Evolutionary conservation across 176 grass and related monocot species (phyloP).

Genomic region (Oryza australiensis): DNA sequence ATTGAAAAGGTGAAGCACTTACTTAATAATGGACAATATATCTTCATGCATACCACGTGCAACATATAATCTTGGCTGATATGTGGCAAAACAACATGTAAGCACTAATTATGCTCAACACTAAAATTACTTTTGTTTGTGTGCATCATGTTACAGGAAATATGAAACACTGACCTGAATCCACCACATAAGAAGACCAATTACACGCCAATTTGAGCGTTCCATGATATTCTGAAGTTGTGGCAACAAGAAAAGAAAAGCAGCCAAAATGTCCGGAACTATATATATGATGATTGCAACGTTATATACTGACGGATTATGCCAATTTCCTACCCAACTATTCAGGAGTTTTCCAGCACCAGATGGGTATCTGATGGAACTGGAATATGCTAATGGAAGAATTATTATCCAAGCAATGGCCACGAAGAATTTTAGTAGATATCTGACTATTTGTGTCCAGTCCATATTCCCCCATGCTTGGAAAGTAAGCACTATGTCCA

Average conservation of each 20-base stretch:
- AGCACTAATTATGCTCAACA: constrained; percentile 26
- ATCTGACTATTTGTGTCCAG: constrained; percentile 59
- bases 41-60: constrained; percentile 76
- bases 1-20: constrained; percentile 37
- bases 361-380: constrained; percentile 55
- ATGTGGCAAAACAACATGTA: constrained; percentile 32
- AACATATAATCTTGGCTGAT: constrained; percentile 70
- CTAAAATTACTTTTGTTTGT: neutral
- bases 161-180: constrained; percentile 58
- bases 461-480: constrained; percentile 76
- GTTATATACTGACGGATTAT: constrained; percentile 57
- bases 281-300: constrained; percentile 62
- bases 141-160: neutral
- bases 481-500: constrained; percentile 66
- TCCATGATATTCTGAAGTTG: constrained; percentile 60
- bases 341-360: constrained; percentile 62
- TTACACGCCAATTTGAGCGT: constrained; percentile 41
- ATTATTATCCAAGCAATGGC: constrained; percentile 73
- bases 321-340: constrained; percentile 61
- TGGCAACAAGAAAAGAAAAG: constrained; percentile 73
- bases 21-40: constrained; percentile 73
- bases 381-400: constrained; percentile 65
- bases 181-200: constrained; percentile 80
- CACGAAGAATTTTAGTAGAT: constrained; percentile 61
- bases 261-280: constrained; percentile 61